Evolutionary conservation across 2,329 filamentous ascomycete species (phyloP), one percentile per base, ranked within the genome.

Genomic region (Clonostachys byssicola): DNA sequence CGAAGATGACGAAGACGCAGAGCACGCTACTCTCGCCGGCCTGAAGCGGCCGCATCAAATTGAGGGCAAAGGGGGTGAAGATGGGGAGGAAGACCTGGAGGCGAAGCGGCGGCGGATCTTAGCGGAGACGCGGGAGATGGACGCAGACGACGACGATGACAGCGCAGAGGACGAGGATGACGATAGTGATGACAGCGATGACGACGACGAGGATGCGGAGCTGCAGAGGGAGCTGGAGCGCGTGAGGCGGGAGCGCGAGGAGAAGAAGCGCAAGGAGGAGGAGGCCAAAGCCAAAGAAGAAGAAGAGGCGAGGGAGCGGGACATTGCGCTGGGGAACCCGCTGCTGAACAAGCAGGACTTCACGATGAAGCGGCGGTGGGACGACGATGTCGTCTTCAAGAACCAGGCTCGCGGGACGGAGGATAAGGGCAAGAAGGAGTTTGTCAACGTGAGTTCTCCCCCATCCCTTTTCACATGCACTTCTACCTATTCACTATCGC

Each of bases 341-440:
- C 71, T 99, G 45, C 78, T 99, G 48, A 96, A 97, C 44, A 88
- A 89, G 64, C 71, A 80, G 17, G 91, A 96, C 57, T 97, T 95
- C 64, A 91, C 86, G 49, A 85, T 96, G 60, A 96, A 96, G 77
- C 76, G 89, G 56, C 75, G 92, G 57, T 99, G 94, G 94, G 94
- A 99, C 58, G 94, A 99, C 59, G 94, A 99, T 64, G 94, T 99
- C 12, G 92, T 99, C 4, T 99, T 99, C 73, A 97, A 96, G 75
- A 99, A 99, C 67, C 94, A 99, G 71, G 94, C 92, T 34, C 81
- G 94, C 49, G 94, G 92, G 9, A 96, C 92, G 1, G 92, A 97
- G 62, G 90, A 96, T 52, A 92, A 86, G 73, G 82, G 91, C 73
- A 82, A 80, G 69, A 95, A 92, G 73, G 92, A 96, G 68, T 99